Conservation (phyloP, 2,329 filamentous ascomycete species). For the Cladophialophora chaetospira region DNA sequence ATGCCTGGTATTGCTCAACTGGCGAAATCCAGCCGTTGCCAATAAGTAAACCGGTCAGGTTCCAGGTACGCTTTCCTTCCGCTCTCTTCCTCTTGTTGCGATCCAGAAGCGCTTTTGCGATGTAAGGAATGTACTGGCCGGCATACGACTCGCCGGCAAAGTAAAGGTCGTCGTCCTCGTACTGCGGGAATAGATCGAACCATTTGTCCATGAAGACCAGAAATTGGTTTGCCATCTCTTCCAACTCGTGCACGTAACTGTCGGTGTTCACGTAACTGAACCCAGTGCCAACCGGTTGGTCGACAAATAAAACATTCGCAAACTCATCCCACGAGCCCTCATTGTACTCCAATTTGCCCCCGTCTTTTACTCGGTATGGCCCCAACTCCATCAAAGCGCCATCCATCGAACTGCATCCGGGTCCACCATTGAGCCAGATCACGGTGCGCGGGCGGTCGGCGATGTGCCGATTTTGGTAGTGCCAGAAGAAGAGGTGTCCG, state of each 20-base stretch:
- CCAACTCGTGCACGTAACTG: conserved; percentile 79
- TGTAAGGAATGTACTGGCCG: conserved; percentile 95
- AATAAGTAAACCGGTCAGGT: conserved; percentile 81
- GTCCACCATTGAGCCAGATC: conserved; percentile 95
- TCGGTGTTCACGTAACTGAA: conserved; percentile 95
- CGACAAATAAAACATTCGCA: conserved; percentile 92
- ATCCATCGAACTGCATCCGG: conserved; percentile 96
- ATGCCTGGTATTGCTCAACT: conserved; percentile 83
- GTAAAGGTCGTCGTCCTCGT: conserved; percentile 88
- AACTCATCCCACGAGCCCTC: conserved; percentile 99
- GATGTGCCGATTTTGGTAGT: conserved; percentile 93
- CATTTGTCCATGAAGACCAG: conserved; percentile 87
- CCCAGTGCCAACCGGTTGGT: conserved; percentile 94
- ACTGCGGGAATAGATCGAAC: conserved; percentile 88
- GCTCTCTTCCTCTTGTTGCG: conserved; percentile 66
- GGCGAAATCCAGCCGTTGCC: conserved; percentile 98
- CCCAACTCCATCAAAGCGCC: conserved; percentile 96
- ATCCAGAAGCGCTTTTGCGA: conserved; percentile 85
- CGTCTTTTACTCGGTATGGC: conserved; percentile 81
- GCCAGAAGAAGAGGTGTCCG: conserved; percentile 98
- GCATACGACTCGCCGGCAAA: conserved; percentile 95
- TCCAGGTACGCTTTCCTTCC: conserved; percentile 63
- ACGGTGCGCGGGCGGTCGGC: conserved; percentile 87
- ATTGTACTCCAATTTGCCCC: conserved; percentile 72
- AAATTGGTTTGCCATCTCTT: conserved; percentile 88